These are phyloP conservation scores for Moniliophthora roreri DNA, from an alignment of 1,284 basidiomycete species.

Conservation along the genomic window DNA sequence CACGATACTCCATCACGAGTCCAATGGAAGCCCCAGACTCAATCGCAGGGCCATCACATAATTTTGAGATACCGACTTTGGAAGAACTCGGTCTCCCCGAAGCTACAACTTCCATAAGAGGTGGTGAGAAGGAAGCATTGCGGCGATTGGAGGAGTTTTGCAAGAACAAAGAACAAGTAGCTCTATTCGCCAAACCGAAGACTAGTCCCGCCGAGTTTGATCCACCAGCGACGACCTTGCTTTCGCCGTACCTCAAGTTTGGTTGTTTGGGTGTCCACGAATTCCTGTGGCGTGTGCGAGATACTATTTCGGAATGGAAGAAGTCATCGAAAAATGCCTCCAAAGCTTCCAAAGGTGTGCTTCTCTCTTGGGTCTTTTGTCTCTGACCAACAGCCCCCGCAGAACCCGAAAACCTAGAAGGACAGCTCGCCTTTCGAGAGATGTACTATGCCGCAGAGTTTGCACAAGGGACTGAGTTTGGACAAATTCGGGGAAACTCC, in stretches of 20 bases:
- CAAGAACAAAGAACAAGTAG: constrained; percentile 33
- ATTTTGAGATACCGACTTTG: constrained; percentile 46
- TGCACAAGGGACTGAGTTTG: constrained; percentile 16
- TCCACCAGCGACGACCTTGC: constrained; percentile 29
- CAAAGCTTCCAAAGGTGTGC: background rate
- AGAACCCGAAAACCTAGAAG: constrained; percentile 20
- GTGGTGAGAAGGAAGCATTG: constrained; percentile 45
- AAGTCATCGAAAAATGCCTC: background rate
- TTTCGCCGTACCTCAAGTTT: constrained; percentile 35
- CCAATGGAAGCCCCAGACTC: constrained; percentile 28
- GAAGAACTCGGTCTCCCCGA: constrained; percentile 39
- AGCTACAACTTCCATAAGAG: constrained; percentile 41
- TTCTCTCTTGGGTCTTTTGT: background rate
- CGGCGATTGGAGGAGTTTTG: constrained; percentile 36
- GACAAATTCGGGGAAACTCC: constrained; percentile 27
- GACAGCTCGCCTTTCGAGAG: constrained; percentile 19
- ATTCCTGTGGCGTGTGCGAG: constrained; percentile 37
- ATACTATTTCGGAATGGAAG: constrained; percentile 28
- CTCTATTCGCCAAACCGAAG: constrained; percentile 47
- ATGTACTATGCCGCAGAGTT: constrained; percentile 19
- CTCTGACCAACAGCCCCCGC: background rate
- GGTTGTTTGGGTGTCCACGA: constrained; percentile 43
- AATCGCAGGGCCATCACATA: constrained; percentile 33
- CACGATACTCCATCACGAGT: constrained; percentile 5
- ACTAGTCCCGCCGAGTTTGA: constrained; percentile 41